Evolutionary conservation across 1,139 yeast species (phyloP).

Genomic region (Casaregolazyma suthepensis): DNA sequence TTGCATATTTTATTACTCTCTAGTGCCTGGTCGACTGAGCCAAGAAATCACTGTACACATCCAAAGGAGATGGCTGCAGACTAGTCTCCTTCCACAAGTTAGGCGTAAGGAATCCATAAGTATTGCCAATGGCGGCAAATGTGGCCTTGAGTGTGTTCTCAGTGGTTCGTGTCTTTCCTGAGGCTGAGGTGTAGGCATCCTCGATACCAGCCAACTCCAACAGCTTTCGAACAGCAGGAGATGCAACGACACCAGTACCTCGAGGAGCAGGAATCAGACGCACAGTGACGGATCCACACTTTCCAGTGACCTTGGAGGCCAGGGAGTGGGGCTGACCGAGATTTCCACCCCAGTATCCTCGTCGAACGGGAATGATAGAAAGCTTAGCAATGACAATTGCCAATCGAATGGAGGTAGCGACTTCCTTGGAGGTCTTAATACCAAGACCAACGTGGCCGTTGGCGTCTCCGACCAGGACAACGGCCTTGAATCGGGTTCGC

Average conservation of each 20-base stretch:
- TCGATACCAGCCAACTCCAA: constrained; percentile 99
- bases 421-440: constrained; percentile 99
- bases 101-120: constrained; percentile 99
- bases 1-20: neutral
- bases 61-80: constrained; percentile 89
- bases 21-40: constrained; percentile 14
- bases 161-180: constrained; percentile 99
- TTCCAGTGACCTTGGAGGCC: constrained; percentile 97
- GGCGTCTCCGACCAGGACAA: constrained; percentile 98
- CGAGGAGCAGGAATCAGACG: constrained; percentile 99
- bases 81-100: constrained; percentile 92
- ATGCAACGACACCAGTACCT: constrained; percentile 99
- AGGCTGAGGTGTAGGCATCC: constrained; percentile 97
- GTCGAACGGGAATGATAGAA: constrained; percentile 98
- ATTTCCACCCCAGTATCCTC: constrained; percentile 99
- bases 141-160: constrained; percentile 99
- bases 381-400: constrained; percentile 99
- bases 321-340: constrained; percentile 99
- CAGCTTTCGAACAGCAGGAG: constrained; percentile 98
- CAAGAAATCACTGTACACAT: constrained; percentile 53
- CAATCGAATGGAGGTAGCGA: constrained; percentile 99
- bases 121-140: constrained; percentile 98
- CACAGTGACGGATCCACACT: constrained; percentile 98
- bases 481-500: constrained; percentile 99
- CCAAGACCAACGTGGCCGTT: constrained; percentile 99